phyloP scores from a whole-genome alignment of 768 basidiomycete genomes.

The Pholiota conissans region DNA sequence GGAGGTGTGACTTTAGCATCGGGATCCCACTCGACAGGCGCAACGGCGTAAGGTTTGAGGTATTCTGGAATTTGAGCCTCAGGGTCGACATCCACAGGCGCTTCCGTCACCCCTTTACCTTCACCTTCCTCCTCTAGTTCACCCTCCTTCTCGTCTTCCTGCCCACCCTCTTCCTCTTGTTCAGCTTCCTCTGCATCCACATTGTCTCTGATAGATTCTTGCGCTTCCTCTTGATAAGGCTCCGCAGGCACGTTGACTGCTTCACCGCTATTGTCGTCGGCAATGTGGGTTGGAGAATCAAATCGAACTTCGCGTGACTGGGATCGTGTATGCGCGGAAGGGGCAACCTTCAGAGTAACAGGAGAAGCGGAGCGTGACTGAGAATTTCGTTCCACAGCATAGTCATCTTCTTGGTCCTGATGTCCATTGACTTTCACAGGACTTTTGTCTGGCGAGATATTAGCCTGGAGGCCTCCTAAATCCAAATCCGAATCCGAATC shows the following conservation, averaged over 20 bases:
- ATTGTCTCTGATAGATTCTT: neutral
- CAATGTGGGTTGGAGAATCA: neutral
- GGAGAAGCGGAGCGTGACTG: neutral
- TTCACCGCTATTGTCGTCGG: neutral
- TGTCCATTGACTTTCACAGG: neutral
- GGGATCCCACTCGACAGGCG: conserved; percentile 67
- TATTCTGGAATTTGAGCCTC: conserved; percentile 48
- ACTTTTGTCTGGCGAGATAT: neutral
- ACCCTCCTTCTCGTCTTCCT: conserved; percentile 1
- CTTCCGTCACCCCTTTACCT: conserved; percentile 32
- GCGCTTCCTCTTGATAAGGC: neutral
- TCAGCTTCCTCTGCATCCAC: neutral
- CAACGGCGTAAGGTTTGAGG: conserved; percentile 68
- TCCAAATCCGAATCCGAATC: conserved; percentile 6
- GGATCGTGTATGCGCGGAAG: neutral
- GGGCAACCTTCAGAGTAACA: neutral
- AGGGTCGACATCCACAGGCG: conserved; percentile 33
- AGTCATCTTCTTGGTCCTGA: neutral
- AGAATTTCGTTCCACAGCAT: neutral
- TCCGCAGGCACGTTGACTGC: neutral
- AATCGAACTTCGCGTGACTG: conserved; percentile 2
- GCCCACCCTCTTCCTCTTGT: conserved; percentile 4
- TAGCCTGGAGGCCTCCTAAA: neutral
- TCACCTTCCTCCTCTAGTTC: conserved; percentile 21
- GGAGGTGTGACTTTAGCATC: conserved; percentile 60